Evolutionary conservation across 2,329 filamentous ascomycete species (phyloP), one percentile per base, ranked within the genome.

Genomic region (Colletotrichum sp.): DNA sequence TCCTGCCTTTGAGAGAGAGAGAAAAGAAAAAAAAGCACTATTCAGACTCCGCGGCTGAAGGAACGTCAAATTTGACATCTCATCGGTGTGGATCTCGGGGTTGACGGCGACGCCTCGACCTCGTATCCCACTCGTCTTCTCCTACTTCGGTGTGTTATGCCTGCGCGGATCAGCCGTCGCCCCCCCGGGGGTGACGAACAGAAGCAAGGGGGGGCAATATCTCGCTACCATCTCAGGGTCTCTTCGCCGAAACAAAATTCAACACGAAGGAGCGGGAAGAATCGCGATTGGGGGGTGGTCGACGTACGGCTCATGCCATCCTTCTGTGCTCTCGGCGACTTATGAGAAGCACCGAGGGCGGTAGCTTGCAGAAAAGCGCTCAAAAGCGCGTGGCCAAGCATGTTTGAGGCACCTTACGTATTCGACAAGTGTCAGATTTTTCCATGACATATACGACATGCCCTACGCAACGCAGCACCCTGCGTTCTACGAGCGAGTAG

Each of bases 51-150:
- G 22, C 29, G 29, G 25, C n/a, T 30, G 25, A 25, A 55, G 22
- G 11, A 73, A 64, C 22, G 44, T 59, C 44, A 36, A 59, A 59
- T 22, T 63, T 55, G 32, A 69, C 16, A 57, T 59, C 44, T 73
- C 69, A 61, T 69, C 55, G 73, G 62, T 59, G 69, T 69, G 69
- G 69, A 57, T 57, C 64, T 36, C 19, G 44, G 22, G 13, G 19
- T 30, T 36, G 69, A 39, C n/a, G 44, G 49, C 44, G 55, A 34
- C 44, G 69, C 30, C 29, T n/a, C 32, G 9, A 49, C 27, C 27
- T 73, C 64, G 64, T 69, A 73, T 59, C 44, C 64, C 30, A 69
- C 70, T 73, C 44, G 70, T n/a, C 32, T 44, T 63, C 73, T 65
- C 39, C 44, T 59, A 34, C 70, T 32, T 59, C 63, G 73, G 32